These are phyloP conservation scores for Hyaloscypha bicolor DNA, from an alignment of 495 filamentous ascomycete genomes.

Conservation along the genomic window DNA sequence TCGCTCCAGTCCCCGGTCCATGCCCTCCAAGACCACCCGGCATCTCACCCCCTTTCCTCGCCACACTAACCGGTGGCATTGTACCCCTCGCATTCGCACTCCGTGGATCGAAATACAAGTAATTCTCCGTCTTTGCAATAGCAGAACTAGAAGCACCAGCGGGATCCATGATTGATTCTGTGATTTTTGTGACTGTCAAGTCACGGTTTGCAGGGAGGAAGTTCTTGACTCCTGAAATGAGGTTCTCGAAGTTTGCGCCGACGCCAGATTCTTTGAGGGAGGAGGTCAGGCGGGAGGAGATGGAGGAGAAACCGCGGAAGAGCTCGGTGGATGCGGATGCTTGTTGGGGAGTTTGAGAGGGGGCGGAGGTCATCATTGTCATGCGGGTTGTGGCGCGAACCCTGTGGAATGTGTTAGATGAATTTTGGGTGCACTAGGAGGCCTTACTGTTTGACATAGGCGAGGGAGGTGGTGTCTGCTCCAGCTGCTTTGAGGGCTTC, in stretches of 20 bases:
- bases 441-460: constrained; percentile 80
- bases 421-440: neutral
- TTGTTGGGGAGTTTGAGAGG: constrained; percentile 65
- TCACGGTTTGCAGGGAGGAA: constrained; percentile 95
- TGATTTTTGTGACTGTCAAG: constrained; percentile 95
- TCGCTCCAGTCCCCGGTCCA: constrained; percentile 71
- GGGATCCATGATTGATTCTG: constrained; percentile 98
- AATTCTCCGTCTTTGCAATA: constrained; percentile 95
- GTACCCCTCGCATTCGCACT: constrained; percentile 90
- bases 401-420: constrained; percentile 49
- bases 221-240: constrained; percentile 98
- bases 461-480: constrained; percentile 71
- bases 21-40: constrained; percentile 45
- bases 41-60: constrained; percentile 46
- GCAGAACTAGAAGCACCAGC: constrained; percentile 84
- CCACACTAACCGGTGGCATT: constrained; percentile 74
- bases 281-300: constrained; percentile 89
- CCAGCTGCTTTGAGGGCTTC: constrained; percentile 77
- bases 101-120: constrained; percentile 97
- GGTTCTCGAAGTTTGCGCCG: constrained; percentile 87
- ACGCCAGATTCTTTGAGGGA: constrained; percentile 87
- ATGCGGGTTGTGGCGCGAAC: constrained; percentile 96
- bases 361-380: constrained; percentile 95
- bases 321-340: constrained; percentile 64
- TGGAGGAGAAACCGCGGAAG: constrained; percentile 85